A percentile compares a stretch with the other conserved stretches of the same genome.
These are phyloP conservation scores for Botrytis medusae DNA, from an alignment of 2,329 filamentous ascomycete species.

Conservation along the genomic window DNA sequence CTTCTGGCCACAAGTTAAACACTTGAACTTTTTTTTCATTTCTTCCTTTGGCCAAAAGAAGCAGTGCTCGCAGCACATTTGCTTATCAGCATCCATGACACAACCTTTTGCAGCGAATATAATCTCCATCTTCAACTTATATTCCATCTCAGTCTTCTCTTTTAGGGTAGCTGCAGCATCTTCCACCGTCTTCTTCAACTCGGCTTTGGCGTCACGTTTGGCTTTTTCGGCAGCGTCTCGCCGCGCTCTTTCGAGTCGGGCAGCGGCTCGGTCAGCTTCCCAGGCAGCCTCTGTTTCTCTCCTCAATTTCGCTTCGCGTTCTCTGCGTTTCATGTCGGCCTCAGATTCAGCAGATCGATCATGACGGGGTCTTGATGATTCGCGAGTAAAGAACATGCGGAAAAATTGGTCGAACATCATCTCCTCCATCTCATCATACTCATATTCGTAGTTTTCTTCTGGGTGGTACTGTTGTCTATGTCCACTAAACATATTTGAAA, in stretches of 20 bases:
- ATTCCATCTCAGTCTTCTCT: conserved; percentile 12
- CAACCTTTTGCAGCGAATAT: conserved; percentile 17
- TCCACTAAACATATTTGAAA: not conserved
- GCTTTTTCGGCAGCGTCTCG: not conserved
- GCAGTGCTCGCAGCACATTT: conserved; percentile 25
- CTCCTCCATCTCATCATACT: not conserved
- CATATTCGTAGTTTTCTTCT: not conserved
- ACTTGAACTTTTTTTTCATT: conserved; percentile 29
- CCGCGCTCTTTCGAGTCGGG: not conserved
- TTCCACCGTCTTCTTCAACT: not conserved
- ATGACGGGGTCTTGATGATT: not conserved
- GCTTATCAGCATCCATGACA: conserved; percentile 25
- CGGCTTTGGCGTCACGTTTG: not conserved
- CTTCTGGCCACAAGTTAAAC: conserved; percentile 27
- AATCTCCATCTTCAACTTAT: conserved; percentile 15
- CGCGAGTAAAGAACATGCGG: not conserved
- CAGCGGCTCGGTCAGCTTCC: not conserved
- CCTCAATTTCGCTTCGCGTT: not conserved
- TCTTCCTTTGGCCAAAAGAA: conserved; percentile 29
- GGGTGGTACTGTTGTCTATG: not conserved
- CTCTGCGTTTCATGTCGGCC: not conserved
- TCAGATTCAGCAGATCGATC: too few species aligned
- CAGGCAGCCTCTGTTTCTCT: not conserved
- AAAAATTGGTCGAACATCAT: not conserved
- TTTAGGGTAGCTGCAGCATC: not conserved